phyloP scores from a whole-genome alignment of 306 rosid genomes.

The Mucuna pruriens region DNA sequence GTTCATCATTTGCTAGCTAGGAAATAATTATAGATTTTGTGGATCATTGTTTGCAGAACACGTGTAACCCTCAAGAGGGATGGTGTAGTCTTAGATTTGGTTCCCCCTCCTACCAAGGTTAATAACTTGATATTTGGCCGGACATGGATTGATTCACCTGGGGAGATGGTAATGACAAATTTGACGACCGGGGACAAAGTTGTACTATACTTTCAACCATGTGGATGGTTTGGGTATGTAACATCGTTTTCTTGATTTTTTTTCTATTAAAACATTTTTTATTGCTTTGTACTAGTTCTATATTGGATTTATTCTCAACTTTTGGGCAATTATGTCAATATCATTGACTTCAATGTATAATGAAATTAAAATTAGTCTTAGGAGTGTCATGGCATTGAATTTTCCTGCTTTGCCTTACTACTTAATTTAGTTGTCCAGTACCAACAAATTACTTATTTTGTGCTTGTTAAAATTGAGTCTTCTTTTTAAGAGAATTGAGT shows the following conservation, averaged over 20 bases:
- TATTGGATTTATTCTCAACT: conserved; percentile 21
- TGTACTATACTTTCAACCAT: conserved; percentile 88
- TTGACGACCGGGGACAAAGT: conserved; percentile 89
- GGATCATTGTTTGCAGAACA: conserved; percentile 57
- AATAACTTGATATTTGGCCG: conserved; percentile 92
- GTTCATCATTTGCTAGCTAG: conserved; percentile 19
- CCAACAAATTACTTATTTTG: background rate
- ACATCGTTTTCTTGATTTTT: conserved; percentile 9
- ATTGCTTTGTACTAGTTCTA: background rate
- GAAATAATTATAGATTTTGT: conserved; percentile 1
- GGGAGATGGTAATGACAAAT: conserved; percentile 93
- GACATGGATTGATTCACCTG: conserved; percentile 97
- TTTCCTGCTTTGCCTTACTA: conserved; percentile 19
- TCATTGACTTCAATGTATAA: conserved; percentile 11
- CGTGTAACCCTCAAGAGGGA: conserved; percentile 80
- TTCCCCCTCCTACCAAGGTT: conserved; percentile 97
- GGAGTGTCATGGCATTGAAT: conserved; percentile 1
- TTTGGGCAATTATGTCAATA: background rate
- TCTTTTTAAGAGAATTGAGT: conserved; percentile 16
- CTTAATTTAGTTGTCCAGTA: background rate
- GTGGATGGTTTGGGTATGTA: conserved; percentile 96
- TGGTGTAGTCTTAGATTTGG: conserved; percentile 84
- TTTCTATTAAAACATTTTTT: conserved; percentile 3
- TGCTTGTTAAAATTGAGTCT: background rate
- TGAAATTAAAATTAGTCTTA: conserved; percentile 19